Evolutionary conservation across 169 alveolate species (phyloP).

Genomic region (Plasmodium chabaudi): DNA sequence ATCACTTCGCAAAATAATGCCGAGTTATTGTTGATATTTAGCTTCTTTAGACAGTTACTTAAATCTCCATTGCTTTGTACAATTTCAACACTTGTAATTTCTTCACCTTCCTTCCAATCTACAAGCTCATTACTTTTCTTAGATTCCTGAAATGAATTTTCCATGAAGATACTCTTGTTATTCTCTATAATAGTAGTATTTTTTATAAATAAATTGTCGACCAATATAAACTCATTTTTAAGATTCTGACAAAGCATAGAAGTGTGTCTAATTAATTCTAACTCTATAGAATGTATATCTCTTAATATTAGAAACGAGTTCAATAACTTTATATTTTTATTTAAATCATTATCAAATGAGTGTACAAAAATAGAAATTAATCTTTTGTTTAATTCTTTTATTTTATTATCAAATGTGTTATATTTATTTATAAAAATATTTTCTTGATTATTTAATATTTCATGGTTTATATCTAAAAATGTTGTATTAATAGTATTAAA

Average conservation of each 20-base stretch:
- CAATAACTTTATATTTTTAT: slow-evolving; percentile 42
- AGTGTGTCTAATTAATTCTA: slow-evolving; percentile 56
- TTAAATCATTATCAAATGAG: slow-evolving; percentile 56
- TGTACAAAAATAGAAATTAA: slow-evolving; percentile 32
- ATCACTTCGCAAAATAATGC: slow-evolving; percentile 63
- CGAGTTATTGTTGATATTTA: slow-evolving; percentile 47
- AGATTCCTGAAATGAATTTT: not conserved
- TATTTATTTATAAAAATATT: slow-evolving; percentile 76
- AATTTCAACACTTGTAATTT: not conserved
- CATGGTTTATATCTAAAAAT: slow-evolving; percentile 75
- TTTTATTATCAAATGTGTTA: slow-evolving; percentile 40
- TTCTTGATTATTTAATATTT: slow-evolving; percentile 80
- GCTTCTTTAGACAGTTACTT: slow-evolving; percentile 6
- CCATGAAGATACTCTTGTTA: slow-evolving; percentile 31
- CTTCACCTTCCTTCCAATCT: not conserved
- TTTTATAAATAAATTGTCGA: slow-evolving; percentile 65
- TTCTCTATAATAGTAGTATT: slow-evolving; percentile 49
- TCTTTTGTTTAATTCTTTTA: slow-evolving; percentile 45
- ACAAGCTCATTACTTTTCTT: not conserved
- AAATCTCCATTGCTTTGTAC: not conserved
- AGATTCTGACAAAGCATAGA: slow-evolving; percentile 41
- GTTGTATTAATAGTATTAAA: slow-evolving; percentile 40
- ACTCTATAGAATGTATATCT: slow-evolving; percentile 42
- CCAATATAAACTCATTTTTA: slow-evolving; percentile 47
- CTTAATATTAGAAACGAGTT: slow-evolving; percentile 56